Percentiles rank a stretch among this genome's conserved stretches.
Evolutionary conservation across 1,139 yeast genomes (phyloP).

Genomic region (Debaryomyces robertsiae): DNA sequence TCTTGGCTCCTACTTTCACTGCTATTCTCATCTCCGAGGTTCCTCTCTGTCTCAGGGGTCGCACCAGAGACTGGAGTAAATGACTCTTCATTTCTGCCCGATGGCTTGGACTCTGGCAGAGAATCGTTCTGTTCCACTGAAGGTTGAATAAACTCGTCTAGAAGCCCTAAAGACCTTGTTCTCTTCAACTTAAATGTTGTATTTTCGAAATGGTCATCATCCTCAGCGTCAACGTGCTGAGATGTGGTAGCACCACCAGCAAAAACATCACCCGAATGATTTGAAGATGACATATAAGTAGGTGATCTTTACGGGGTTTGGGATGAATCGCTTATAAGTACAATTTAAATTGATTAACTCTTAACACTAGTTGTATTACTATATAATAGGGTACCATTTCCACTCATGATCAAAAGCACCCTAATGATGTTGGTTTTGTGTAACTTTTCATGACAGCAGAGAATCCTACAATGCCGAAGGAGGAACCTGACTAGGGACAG

Average conservation of each 20-base stretch:
- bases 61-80: slow-evolving; percentile 5
- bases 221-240: slow-evolving; percentile 68
- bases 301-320: neutral
- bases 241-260: slow-evolving; percentile 55
- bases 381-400: slow-evolving; percentile 3
- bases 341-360: slow-evolving; percentile 6
- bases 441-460: slow-evolving; percentile 5
- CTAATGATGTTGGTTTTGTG: slow-evolving; percentile 15
- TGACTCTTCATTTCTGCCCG: slow-evolving; percentile 7
- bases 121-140: slow-evolving; percentile 2
- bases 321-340: slow-evolving; percentile 5
- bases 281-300: slow-evolving; percentile 14
- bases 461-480: neutral
- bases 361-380: slow-evolving; percentile 2
- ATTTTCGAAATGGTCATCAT: slow-evolving; percentile 70
- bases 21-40: slow-evolving; percentile 3
- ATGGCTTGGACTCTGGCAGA: slow-evolving; percentile 3
- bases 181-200: slow-evolving; percentile 78
- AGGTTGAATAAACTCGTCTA: slow-evolving; percentile 64
- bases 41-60: slow-evolving; percentile 6
- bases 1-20: slow-evolving; percentile 1
- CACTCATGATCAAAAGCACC: slow-evolving; percentile 10
- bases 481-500: too few relatives aligned
- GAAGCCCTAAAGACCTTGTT: slow-evolving; percentile 79
- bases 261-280: slow-evolving; percentile 39